Evolutionary conservation across 371 early-diverging fungal species (phyloP), one percentile per base, ranked within the genome.

Genomic region (Saksenaea oblongispora): DNA sequence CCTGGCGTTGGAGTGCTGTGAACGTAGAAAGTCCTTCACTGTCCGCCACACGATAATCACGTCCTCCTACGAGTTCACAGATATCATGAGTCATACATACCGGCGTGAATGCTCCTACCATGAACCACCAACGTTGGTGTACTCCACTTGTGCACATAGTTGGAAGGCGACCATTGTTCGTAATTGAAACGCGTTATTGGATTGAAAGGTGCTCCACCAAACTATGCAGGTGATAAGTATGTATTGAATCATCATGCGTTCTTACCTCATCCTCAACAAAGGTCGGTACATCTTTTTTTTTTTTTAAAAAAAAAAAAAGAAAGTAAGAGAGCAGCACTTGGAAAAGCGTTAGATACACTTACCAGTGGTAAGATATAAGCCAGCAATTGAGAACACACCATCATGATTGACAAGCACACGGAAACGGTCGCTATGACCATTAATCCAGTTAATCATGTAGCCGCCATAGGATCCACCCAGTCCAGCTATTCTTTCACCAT

Each of bases 391-490:
- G 65, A 94, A 93, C 62, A 92, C 83, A 59, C 95, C 95, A 71
- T 92, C 95, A 69, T 94, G 95, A 67, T 89, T 92, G 35, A 92
- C 92, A 54, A 94, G 72, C 26, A 85, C 89, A 57, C 80, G 79
- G 80, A 94, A 94, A 11, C 87, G 84, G 14, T 88, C 68, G n/a
- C 69, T 75, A 34, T 78, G 73, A 0, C 79, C 81, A 56, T 82
- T 80, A n/a, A 78, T 54, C 90, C 89, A 91, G 69, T 93, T 93
- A 66, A 91, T 83, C 92, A 91, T 92, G 70, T 86, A 93, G 1
- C 93, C 95, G 63, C 95, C 95, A 71, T 92, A 93, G 8, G 88
- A 87, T 1, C 89, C 93, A 28, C 95, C 95, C 26, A 93, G 74
- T 14, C 84, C 95, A 34, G 82, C 82, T 14, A 92, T 64, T 10